Evolutionary conservation across 176 grass and related monocot species (phyloP).

Genomic region (Paspalum notatum): DNA sequence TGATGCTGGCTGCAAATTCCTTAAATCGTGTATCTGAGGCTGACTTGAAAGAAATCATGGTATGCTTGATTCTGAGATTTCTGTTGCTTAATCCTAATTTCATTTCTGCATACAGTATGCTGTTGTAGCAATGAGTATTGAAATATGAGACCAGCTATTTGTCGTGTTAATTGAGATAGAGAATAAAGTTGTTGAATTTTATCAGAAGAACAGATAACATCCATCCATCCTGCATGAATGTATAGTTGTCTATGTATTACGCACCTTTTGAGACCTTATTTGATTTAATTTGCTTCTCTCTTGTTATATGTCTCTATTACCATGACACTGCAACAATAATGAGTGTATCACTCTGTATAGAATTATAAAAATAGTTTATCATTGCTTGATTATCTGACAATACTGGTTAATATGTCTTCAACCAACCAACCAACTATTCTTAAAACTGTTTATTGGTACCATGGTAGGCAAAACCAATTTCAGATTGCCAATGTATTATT

Average conservation of each 20-base stretch:
- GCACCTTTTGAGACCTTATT: constrained; percentile 5
- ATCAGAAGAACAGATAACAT: not conserved
- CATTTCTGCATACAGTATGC: constrained; percentile 16
- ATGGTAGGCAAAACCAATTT: not conserved
- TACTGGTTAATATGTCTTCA: not conserved
- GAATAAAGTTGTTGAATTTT: not conserved
- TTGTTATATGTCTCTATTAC: constrained; percentile 25
- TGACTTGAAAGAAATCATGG: constrained; percentile 31
- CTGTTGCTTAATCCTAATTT: constrained; percentile 8
- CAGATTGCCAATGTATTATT: not conserved
- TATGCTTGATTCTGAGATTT: constrained; percentile 16
- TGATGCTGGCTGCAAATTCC: constrained; percentile 38
- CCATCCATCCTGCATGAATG: not conserved
- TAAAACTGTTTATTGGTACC: not conserved
- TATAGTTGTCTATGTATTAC: not conserved
- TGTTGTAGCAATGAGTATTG: not conserved
- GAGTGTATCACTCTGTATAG: not conserved
- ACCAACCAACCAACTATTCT: not conserved
- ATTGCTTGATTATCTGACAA: not conserved
- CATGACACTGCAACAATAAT: not conserved
- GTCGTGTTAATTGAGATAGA: not conserved
- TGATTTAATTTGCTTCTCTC: constrained; percentile 9
- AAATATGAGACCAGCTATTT: not conserved
- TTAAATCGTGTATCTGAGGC: not conserved
- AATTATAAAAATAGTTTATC: not conserved